Base-by-base conservation (phyloP, 176 grass and related monocot genomes). In the Phoenix dactylifera region DNA sequence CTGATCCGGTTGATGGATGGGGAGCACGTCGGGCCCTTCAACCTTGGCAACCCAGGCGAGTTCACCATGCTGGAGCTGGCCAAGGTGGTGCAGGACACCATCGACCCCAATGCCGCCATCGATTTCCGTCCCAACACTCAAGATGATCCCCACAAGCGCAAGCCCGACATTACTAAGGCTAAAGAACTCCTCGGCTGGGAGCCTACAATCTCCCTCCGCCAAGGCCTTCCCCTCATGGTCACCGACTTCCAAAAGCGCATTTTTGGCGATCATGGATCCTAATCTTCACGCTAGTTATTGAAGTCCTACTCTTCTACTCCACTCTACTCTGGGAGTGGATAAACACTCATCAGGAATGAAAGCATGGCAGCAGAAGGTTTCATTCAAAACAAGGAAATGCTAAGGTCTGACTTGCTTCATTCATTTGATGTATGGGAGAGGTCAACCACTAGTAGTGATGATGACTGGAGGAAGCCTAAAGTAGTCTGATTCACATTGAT, bases 1-100 rank as follows among this genome's bases (percentile, higher is more conserved):
- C 71, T 95, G 85, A 95, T 95, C 81, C 80, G 86, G 74, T 72
- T 95, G 72, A 95, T 95, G 89, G 85, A 82, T 53, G 89, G 89
- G 0, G 89, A 95, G 39, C 81, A 89, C 53, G 50, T 85, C 3
- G 89, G 89, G 0, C 89, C 89, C 0, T 95, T 95, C 85, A 95
- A 95, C 80, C 58, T 95, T 18, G 89, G 89, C 6, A 95, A 95
- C 84, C 89, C 89, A 0, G 81, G 84, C 15, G 89, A 95, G 78
- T 89, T 88, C 68, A 95, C 89, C 0, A 95, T 95, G 85, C 85
- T 95, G 55, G 89, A 95, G 68, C 76, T 95, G 56, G 89, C 89
- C 56, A 85, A 85, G 64, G 89, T 95, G 68, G 89, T 95, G 63
- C 89, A 95, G 82, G 89, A 95, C 69, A 82, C 81, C 18, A 85